A percentile compares a stretch with the other conserved stretches of the same genome.
phyloP scores from a whole-genome alignment of 148 eudicot species.

The Polygonum aviculare region DNA sequence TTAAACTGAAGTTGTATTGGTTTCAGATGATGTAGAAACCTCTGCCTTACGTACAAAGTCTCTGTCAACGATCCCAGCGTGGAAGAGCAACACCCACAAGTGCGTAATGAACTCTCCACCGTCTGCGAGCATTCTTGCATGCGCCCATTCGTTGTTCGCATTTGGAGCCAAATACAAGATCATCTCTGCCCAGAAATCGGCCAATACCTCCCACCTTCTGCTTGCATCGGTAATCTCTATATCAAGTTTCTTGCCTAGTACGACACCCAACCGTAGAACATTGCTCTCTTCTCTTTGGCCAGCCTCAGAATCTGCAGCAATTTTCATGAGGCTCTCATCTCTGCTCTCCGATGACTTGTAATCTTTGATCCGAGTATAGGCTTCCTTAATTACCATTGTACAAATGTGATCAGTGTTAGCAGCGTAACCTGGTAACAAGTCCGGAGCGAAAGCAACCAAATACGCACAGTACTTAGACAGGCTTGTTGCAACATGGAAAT shows the following conservation, averaged over 20 bases:
- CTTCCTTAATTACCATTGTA: not conserved
- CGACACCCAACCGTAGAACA: not conserved
- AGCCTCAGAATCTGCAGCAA: not conserved
- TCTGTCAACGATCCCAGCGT: not conserved
- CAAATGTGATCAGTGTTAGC: not conserved
- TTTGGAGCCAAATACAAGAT: not conserved
- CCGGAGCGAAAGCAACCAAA: not conserved
- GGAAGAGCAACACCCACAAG: not conserved
- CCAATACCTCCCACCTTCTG: not conserved
- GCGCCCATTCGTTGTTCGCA: not conserved
- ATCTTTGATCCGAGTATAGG: not conserved
- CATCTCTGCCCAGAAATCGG: not conserved
- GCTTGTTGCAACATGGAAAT: not conserved
- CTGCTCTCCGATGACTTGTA: not conserved
- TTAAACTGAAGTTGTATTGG: too few relatives aligned
- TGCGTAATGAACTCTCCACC: not conserved
- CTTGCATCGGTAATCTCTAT: not conserved
- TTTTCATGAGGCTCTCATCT: not conserved
- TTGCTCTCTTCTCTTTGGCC: not conserved
- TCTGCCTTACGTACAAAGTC: too few relatives aligned
- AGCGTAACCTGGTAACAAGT: not conserved
- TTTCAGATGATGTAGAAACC: too few relatives aligned
- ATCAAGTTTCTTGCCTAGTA: not conserved
- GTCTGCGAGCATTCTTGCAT: not conserved
- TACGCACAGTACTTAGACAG: not conserved